Base-by-base conservation (phyloP, 1,139 yeast species). In the Candida neerlandica region DNA sequence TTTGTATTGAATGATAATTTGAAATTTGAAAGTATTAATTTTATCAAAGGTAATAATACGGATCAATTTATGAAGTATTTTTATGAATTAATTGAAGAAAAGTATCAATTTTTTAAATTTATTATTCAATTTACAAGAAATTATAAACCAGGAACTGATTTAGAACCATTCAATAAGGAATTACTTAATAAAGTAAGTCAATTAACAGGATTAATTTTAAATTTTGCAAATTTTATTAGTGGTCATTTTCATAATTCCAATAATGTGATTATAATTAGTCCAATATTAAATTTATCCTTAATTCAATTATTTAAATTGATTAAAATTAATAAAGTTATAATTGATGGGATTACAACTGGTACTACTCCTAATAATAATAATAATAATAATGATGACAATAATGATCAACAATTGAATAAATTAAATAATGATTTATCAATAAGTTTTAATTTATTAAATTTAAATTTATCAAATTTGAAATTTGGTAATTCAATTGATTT, bases 391-490 rank as follows among this genome's bases (percentile, higher is more conserved):
- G n/a, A n/a, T n/a, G n/a, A n/a, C n/a, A n/a, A n/a, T n/a, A n/a
- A 27, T 23, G 27, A 44, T 19, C 29, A 46, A 5, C 78, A 72
- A 42, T 57, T 70, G 12, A 53, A 58, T 23, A 75, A 72, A 53
- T 66, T 74, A 43, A 70, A 71, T 51, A 66, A 66, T 50, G 79
- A 75, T 48, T 65, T 76, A 46, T 68, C 73, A 10, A 69, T 65
- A 30, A 63, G 73, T 14, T 73, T 58, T 54, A 74, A 71, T 51
- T 59, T 69, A 44, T 59, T 75, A 49, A 67, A 63, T 53, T 61
- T 66, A 41, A 70, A 64, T 49, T 55, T 62, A 29, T 48, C 52
- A 19, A 55, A 60, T 41, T 54, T 55, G 19, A 55, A 51, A 44
- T 47, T 61, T 52, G 76, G 77, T 7, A 51, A 63, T 3, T 56